phyloP scores from a whole-genome alignment of 345 rosid species.

The Ceriops decandra region DNA sequence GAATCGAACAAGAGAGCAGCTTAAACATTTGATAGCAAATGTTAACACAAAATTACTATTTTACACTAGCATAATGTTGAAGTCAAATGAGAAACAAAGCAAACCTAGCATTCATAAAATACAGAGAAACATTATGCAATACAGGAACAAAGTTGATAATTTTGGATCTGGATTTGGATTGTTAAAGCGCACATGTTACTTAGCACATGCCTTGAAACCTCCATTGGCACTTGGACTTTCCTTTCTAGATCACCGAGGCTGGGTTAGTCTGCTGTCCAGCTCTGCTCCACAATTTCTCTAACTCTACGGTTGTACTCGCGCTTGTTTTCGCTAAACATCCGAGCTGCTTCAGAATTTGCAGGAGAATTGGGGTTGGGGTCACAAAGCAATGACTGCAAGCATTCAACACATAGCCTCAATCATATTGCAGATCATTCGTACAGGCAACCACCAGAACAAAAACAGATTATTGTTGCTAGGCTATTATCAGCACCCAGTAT shows the following conservation, averaged over 20 bases:
- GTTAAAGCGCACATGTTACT: background rate
- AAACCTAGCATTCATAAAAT: constrained; percentile 11
- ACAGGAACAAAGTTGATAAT: constrained; percentile 9
- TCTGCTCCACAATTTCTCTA: constrained; percentile 85
- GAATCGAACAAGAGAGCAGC: too few species aligned
- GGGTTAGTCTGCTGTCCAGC: constrained; percentile 83
- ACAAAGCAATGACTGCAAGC: constrained; percentile 73
- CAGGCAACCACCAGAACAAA: background rate
- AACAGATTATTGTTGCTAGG: background rate
- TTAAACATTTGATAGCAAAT: too few species aligned
- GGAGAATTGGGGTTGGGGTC: constrained; percentile 98
- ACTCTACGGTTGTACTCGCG: constrained; percentile 92
- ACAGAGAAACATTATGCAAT: background rate
- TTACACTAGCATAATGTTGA: constrained; percentile 24
- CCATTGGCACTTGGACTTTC: background rate
- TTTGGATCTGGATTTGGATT: background rate
- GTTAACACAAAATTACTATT: constrained; percentile 6
- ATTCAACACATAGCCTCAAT: constrained; percentile 1
- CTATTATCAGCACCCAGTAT: background rate
- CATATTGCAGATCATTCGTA: background rate
- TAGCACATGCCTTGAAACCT: constrained; percentile 11
- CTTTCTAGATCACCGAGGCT: background rate
- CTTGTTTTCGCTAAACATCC: constrained; percentile 93
- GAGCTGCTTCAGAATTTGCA: constrained; percentile 96
- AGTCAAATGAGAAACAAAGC: constrained; percentile 9